Base-by-base conservation (phyloP, 768 basidiomycete genomes). In the Phylloporus scabripes region DNA sequence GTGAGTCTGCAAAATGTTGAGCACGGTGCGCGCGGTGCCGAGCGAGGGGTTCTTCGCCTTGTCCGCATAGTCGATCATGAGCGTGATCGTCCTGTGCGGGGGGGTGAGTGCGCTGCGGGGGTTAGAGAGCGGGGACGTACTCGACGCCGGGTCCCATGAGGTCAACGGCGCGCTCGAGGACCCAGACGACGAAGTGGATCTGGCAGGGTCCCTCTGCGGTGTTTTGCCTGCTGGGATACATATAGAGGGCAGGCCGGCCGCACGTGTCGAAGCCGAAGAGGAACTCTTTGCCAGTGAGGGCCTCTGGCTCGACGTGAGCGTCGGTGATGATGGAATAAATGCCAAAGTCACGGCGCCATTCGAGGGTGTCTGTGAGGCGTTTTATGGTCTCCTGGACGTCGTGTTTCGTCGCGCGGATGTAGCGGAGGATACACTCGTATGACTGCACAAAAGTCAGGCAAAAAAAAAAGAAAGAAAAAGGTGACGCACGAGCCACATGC, bases 111-210 rank as follows among this genome's bases (percentile, higher is more conserved):
- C 15, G 45, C 4, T 23, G 8, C 14, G 48, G 18, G 51, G 42
- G 24, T 5, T 20, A 26, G 2, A 7, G 38, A 39, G 12, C 5
- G 23, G 7, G 5, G 11, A 72, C 81, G 48, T 58, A 88, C 88
- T 92, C 91, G 31, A 92, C 82, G 20, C 87, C 88, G 18, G 86
- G 81, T 14, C 75, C 79, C 82, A 90, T 87, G 47, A 91, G 72
- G 55, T 92, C 87, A 21, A 87, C 72, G 15, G 75, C 71, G 1
- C 86, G 78, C 64, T 95, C 92, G 24, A 93, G 66, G 70, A 83
- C 75, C 81, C 83, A 94, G 14, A 92, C 78, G 1, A 77, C 74
- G 56, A 77, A 86, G 41, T 89, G 77, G 42, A 92, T 75, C 67
- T 92, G 89, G 17, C 82, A 74, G 2, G 72, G 70, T 5, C 75